phyloP scores from a whole-genome alignment of 805 yeast genomes.

The Debaryomyces hansenii region DNA sequence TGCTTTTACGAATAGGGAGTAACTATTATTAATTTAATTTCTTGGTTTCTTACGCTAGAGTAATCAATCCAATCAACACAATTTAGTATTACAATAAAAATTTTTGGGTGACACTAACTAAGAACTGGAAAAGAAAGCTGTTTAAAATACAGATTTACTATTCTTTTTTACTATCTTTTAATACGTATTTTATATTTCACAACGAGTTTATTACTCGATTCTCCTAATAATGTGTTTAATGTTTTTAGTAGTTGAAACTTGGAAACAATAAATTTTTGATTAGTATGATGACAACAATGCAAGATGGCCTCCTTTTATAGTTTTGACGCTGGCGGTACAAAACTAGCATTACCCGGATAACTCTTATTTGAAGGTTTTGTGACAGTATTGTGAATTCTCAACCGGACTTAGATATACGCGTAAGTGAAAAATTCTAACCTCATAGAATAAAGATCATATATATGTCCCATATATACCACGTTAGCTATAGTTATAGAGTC shows the following conservation, averaged over 20 bases:
- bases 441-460: background rate
- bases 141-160: conserved; percentile 1
- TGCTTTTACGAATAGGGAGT: background rate
- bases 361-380: too few species aligned
- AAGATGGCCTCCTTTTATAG: background rate
- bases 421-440: conserved; percentile 15
- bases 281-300: background rate
- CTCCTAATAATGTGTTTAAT: too few species aligned
- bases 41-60: background rate
- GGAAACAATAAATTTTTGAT: too few species aligned
- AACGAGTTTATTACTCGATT: background rate
- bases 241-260: too few species aligned
- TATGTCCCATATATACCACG: too few species aligned
- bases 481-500: too few species aligned
- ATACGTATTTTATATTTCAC: background rate
- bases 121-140: background rate
- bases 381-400: background rate
- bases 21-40: background rate
- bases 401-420: conserved; percentile 12
- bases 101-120: background rate
- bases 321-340: background rate
- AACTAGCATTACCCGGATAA: conserved; percentile 1
- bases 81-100: background rate
- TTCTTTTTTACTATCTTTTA: background rate
- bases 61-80: conserved; percentile 1